Evolutionary conservation across 495 filamentous ascomycete species (phyloP), one percentile per base, ranked within the genome.

Genomic region (Penicillium nucicola): DNA sequence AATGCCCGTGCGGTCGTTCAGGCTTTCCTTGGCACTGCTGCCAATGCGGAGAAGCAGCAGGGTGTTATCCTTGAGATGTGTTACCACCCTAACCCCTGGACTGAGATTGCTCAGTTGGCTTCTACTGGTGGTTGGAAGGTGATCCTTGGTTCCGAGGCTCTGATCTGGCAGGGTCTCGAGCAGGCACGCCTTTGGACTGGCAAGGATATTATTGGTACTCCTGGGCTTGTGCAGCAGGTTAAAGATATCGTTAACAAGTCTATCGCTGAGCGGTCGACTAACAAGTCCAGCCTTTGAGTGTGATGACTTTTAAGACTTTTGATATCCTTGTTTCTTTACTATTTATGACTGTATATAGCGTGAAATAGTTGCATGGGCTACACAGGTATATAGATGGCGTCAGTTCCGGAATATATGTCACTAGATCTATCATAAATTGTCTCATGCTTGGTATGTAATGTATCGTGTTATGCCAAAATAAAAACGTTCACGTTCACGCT

Each of bases 21-120:
- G 66, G 68, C 71, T 12, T 74, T 89, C 58, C 58, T 85, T 37
- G 62, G 61, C 1, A 66, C 45, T 45, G 35, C 62, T 39, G 52
- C 48, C 23, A 33, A 45, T 38, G 59, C 62, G 3, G 23, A 46
- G 28, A 60, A 43, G 66, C 70, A 69, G 65, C 73, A 85, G 71
- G 86, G 86, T 9, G 79, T 79, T 7, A 82, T 90, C 32, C 65
- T 89, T 53, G 87, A 90, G 69, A 89, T 90, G 86, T 88, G 85
- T 71, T 89, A 90, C 62, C 85, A 88, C 60, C 86, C 86, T 1
- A 68, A 71, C 34, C 84, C 84, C 0, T 81, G 79, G 65, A 90
- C 86, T 0, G 76, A 76, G 52, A 80, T 89, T 44, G 82, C 76
- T 5, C 66, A 68, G 47, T 54, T 86, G 23, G 78, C 80, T 17